These are phyloP conservation scores for Fragaria iinumae DNA, from an alignment of 306 rosid genomes.

Conservation along the genomic window DNA sequence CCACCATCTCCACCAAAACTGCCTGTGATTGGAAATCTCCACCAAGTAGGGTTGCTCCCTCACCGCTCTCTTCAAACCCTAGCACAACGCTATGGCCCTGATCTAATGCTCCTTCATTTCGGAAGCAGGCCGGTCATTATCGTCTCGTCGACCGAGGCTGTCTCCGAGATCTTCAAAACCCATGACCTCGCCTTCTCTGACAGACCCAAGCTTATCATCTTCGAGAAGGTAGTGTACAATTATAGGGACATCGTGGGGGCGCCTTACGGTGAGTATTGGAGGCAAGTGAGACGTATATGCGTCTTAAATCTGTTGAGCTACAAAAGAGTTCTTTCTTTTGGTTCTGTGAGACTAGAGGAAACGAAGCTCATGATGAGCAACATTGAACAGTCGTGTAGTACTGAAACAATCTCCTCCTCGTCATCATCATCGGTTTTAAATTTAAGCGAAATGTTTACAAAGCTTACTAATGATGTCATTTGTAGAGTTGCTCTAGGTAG, in stretches of 20 bases:
- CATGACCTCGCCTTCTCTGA: constrained; percentile 39
- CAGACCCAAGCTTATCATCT: constrained; percentile 15
- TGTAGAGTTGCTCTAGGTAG: neutral
- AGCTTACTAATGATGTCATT: neutral
- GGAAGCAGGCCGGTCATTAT: constrained; percentile 39
- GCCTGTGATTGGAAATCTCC: constrained; percentile 50
- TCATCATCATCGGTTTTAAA: neutral
- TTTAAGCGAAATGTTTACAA: neutral
- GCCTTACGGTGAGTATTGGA: constrained; percentile 26
- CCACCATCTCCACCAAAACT: too few relatives aligned
- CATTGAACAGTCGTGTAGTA: neutral
- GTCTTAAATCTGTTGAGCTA: neutral
- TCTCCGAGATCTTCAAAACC: constrained; percentile 44
- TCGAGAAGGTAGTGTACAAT: constrained; percentile 24
- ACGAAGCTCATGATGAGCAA: neutral
- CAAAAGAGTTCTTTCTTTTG: neutral
- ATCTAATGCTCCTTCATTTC: constrained; percentile 47
- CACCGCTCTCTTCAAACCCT: constrained; percentile 32
- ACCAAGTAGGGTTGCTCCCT: constrained; percentile 38
- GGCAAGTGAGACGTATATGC: constrained; percentile 35
- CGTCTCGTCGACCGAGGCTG: constrained; percentile 40
- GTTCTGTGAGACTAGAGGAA: neutral
- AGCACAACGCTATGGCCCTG: constrained; percentile 38
- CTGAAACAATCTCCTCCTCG: neutral
- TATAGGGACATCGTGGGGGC: constrained; percentile 35